Base-by-base conservation (phyloP, 257 asterid genomes). In the Hygrophila difformis region DNA sequence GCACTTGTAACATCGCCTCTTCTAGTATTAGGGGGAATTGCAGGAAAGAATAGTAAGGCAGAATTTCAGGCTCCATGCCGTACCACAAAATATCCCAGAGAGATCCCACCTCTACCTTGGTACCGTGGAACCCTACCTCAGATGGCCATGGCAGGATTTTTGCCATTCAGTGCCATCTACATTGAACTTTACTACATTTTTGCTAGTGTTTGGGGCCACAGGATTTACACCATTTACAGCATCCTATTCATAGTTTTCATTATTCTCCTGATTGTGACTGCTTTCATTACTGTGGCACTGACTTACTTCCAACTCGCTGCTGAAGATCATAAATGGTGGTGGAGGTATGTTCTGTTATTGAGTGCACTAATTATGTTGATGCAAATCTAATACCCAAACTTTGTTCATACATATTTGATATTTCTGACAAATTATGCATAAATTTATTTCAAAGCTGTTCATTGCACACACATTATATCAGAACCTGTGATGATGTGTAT, bases 251-350 rank as follows among this genome's bases (percentile, higher is more conserved):
- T 76, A 24, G 70, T 71, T 46, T 68, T 80, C 65, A 72, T 74
- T 40, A 77, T 68, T 51, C 76, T 81, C 47, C 61, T 75, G 50
- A 64, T 76, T 35, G 77, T 65, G 13, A 66, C 79, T 38, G 81
- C 79, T 7, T 77, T 53, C 33, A 76, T 67, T 51, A 76, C 79
- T 1, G 79, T 76, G 61, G 84, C 84, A 1, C 64, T 76, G 61
- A 72, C 80, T 0, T 76, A 76, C 41, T 76, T 76, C 61, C 84
- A 76, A 39, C 84, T 76, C 44, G 84, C 84, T 56, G 84, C 84
- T 36, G 84, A 76, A 69, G 84, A 76, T 35, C 84, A 76, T 52
- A 70, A 72, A 53, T 69, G 77, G 85, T 72, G 85, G 93, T 81
- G 93, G 93, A 81, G 93, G 93, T 81, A 74, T 59, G n/a, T 24